Evolutionary conservation across 148 eudicot species (phyloP), one percentile per base, ranked within the genome.

Genomic region (Camellia sinensis): DNA sequence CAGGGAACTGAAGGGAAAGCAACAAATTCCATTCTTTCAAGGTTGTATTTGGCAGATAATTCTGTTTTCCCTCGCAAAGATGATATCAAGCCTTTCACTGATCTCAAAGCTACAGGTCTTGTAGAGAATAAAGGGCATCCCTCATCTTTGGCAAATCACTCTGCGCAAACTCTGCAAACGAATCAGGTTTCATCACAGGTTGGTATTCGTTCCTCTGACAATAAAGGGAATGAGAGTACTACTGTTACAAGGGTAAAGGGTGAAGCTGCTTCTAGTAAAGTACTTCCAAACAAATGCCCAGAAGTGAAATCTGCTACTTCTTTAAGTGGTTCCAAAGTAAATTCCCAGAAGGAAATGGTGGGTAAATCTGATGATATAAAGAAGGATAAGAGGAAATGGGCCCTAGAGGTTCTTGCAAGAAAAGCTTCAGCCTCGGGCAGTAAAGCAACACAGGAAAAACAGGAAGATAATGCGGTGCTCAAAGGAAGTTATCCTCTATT

Each of bases 41-140:
- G 99, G 79, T 84, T 95, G 80, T 95, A 95, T 87, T 82, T 95
- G 66, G 99, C 99, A 18, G 98, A 95, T 88, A 82, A 88, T 43
- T 93, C 99, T 79, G 91, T 95, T 87, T 91, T 95, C 74, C 99
- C 99, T 53, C 83, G 99, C 64, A 91, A 95, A 80, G 89, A 87
- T 80, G 91, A 92, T 82, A 85, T 93, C 45, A 86, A 88, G 85
- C 99, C 99, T 77, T 86, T 93, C n/a, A 87, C 95, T 52, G 88
- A 80, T 72, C 79, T 87, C 78, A 88, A 87, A 77, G 81, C 83
- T 83, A 44, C 80, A 83, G 78, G 83, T 81, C 68, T 86, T 61
- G 83, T 79, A 57, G 77, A 81, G 80, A 85, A 83, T 29, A 77
- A 67, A 71, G 83, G 73, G 46, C 68, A 45, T 45, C 67, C 81